These are phyloP conservation scores for Neofusicoccum ribis DNA, from an alignment of 2,329 filamentous ascomycete genomes.

Conservation along the genomic window DNA sequence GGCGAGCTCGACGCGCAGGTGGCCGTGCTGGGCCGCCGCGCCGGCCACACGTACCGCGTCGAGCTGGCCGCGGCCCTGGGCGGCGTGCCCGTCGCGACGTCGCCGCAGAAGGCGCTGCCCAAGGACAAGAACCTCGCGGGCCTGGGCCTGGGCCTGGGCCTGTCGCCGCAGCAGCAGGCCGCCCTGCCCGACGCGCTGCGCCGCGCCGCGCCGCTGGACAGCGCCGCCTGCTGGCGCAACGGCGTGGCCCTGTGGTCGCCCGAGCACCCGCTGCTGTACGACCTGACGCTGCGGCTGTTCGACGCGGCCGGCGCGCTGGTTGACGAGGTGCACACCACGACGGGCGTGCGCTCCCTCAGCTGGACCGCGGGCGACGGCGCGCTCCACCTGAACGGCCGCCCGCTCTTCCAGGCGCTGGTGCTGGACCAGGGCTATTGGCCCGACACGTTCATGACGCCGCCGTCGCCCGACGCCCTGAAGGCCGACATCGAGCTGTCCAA, in stretches of 20 bases:
- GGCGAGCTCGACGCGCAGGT: constrained; percentile 55
- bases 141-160: constrained; percentile 52
- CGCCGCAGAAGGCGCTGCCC: constrained; percentile 45
- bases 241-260: constrained; percentile 64
- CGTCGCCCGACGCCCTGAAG: constrained; percentile 52
- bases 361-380: constrained; percentile 61
- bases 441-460: constrained; percentile 60
- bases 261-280: constrained; percentile 59
- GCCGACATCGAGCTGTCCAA: constrained; percentile 58
- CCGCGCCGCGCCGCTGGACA: constrained; percentile 36
- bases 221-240: constrained; percentile 50
- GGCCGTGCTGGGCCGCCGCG: constrained; percentile 51
- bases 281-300: constrained; percentile 54
- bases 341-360: constrained; percentile 61
- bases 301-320: constrained; percentile 43
- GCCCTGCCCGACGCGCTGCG: constrained; percentile 42
- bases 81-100: constrained; percentile 50
- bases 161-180: constrained; percentile 45
- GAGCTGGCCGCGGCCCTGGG: constrained; percentile 56
- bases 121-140: constrained; percentile 52
- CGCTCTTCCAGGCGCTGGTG: constrained; percentile 61
- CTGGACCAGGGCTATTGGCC: constrained; percentile 68
- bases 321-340: constrained; percentile 61
- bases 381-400: constrained; percentile 59
- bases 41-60: constrained; percentile 50